Evolutionary conservation across 768 basidiomycete genomes (phyloP).

Genomic region (Tulasnella sp.): DNA sequence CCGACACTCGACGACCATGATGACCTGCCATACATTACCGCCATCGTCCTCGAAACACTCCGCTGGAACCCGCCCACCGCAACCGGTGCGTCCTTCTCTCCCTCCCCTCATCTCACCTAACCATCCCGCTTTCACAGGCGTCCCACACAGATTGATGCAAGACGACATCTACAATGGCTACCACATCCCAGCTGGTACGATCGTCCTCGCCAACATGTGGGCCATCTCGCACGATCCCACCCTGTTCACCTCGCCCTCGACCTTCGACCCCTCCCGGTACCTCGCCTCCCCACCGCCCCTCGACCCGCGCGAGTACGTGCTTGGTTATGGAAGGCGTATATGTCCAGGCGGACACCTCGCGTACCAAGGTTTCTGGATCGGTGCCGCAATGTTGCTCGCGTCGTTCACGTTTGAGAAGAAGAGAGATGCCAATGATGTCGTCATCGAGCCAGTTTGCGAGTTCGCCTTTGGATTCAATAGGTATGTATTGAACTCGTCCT

Average conservation of each 20-base stretch:
- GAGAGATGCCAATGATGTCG: too few species aligned
- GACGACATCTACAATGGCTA: slow-evolving; percentile 16
- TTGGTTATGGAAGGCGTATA: slow-evolving; percentile 9
- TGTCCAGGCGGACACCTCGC: slow-evolving; percentile 3
- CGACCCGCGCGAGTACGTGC: neutral
- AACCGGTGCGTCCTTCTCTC: neutral
- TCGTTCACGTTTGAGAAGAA: too few species aligned
- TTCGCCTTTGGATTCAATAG: too few species aligned
- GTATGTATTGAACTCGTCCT: too few species aligned
- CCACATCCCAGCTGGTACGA: slow-evolving; percentile 11
- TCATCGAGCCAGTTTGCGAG: too few species aligned
- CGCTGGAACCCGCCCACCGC: slow-evolving; percentile 2
- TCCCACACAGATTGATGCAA: slow-evolving; percentile 10
- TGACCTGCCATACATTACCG: slow-evolving; percentile 8
- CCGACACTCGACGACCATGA: slow-evolving; percentile 14
- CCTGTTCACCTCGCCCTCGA: neutral
- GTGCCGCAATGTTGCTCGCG: too few species aligned
- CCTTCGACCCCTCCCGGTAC: slow-evolving; percentile 5
- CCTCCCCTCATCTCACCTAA: neutral
- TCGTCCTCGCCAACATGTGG: slow-evolving; percentile 17
- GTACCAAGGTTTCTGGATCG: neutral
- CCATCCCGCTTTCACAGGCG: neutral
- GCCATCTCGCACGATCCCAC: neutral
- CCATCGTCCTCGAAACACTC: slow-evolving; percentile 1
- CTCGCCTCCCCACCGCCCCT: neutral